Evolutionary conservation across 2,329 filamentous ascomycete genomes (phyloP).

Genomic region (Teratosphaeria pseudoeucalypti): DNA sequence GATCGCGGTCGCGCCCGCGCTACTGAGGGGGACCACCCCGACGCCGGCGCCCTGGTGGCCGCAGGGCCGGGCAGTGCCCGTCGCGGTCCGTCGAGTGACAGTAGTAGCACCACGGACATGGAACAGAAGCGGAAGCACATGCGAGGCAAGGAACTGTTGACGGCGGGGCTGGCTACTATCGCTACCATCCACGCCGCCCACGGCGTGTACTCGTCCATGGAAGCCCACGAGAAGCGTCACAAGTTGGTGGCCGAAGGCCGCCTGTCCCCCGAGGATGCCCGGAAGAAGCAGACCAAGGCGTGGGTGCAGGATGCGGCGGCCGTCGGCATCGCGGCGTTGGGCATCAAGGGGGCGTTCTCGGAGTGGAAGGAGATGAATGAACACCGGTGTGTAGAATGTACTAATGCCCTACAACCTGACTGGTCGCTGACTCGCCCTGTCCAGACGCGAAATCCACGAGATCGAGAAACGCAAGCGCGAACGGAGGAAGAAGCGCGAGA

Average conservation of each 20-base stretch:
- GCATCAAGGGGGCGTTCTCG: slow-evolving; percentile 55
- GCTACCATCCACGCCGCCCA: slow-evolving; percentile 61
- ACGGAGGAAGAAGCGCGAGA: slow-evolving; percentile 32
- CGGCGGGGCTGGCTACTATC: slow-evolving; percentile 55
- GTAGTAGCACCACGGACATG: slow-evolving; percentile 42
- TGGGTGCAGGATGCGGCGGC: slow-evolving; percentile 55
- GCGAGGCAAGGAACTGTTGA: slow-evolving; percentile 55
- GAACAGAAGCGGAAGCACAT: slow-evolving; percentile 53
- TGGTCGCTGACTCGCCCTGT: slow-evolving; percentile 5
- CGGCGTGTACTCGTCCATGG: slow-evolving; percentile 52
- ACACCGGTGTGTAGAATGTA: slow-evolving; percentile 40
- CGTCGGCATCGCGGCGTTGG: slow-evolving; percentile 55
- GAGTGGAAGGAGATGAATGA: slow-evolving; percentile 61
- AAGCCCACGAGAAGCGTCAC: slow-evolving; percentile 51
- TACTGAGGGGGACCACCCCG: slow-evolving; percentile 26
- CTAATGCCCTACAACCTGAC: not conserved
- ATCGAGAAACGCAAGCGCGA: slow-evolving; percentile 37
- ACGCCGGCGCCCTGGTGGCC: slow-evolving; percentile 11
- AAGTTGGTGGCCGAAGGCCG: slow-evolving; percentile 52
- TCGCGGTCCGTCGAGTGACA: slow-evolving; percentile 18
- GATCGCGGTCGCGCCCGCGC: slow-evolving; percentile 30
- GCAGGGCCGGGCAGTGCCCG: slow-evolving; percentile 25
- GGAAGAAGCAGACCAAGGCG: slow-evolving; percentile 52
- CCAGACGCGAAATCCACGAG: slow-evolving; percentile 36
- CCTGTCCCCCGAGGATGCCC: slow-evolving; percentile 52